Conservation (phyloP, 208 protist genomes). For the Trypanosoma melophagium region DNA sequence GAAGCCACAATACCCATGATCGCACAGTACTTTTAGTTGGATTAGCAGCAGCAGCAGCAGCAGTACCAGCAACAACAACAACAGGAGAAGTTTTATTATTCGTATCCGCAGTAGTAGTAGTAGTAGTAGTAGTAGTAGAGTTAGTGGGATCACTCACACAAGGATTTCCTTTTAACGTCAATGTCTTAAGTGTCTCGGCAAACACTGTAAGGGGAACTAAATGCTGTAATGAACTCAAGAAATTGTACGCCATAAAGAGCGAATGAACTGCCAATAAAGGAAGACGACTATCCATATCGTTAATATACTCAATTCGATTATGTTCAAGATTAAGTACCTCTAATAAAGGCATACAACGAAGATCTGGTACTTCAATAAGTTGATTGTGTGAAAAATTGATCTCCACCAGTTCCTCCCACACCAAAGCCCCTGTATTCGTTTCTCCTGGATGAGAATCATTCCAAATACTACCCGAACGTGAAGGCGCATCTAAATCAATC, state of each 20-base stretch:
- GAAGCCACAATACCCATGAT: constrained; percentile 66
- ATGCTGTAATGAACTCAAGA: constrained; percentile 26
- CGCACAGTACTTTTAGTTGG: constrained; percentile 22
- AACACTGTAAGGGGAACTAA: constrained; percentile 67
- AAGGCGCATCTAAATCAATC: constrained; percentile 42
- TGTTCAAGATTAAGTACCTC: constrained; percentile 65
- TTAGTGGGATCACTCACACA: constrained; percentile 30
- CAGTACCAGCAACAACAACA: no score
- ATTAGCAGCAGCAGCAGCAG: no score
- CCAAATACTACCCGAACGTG: background rate
- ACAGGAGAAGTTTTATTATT: no score
- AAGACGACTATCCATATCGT: constrained; percentile 56
- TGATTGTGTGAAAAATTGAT: constrained; percentile 80
- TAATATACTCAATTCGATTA: constrained; percentile 67
- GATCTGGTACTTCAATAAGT: constrained; percentile 74
- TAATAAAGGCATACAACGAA: constrained; percentile 65
- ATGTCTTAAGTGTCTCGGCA: constrained; percentile 49
- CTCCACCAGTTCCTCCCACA: constrained; percentile 32
- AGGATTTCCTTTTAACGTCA: constrained; percentile 63
- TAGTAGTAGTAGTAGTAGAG: no score
- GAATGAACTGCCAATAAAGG: constrained; percentile 56
- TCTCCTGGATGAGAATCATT: background rate
- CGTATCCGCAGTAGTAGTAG: no score
- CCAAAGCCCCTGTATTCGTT: background rate
- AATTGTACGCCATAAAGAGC: constrained; percentile 56